Evolutionary conservation across 2,329 filamentous ascomycete species (phyloP).

Genomic region (Aspergillus tamarii): DNA sequence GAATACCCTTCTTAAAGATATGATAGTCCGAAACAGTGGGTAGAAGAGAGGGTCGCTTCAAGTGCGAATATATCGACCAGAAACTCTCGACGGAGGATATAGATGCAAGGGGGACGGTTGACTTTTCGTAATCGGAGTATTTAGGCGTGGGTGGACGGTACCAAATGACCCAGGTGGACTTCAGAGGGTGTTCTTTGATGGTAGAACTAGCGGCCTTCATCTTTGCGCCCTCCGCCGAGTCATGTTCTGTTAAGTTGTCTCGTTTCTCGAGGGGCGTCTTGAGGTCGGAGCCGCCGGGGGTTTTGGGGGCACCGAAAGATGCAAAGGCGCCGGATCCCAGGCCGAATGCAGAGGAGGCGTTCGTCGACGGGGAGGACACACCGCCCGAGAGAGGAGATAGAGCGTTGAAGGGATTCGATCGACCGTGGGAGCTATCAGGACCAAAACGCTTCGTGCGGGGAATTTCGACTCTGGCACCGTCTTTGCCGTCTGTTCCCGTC

Average conservation of each 20-base stretch:
- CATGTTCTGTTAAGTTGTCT: conserved; percentile 53
- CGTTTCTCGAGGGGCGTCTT: conserved; percentile 67
- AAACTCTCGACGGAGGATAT: conserved; percentile 87
- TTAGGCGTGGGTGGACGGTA: conserved; percentile 96
- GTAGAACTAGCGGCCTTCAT: conserved; percentile 45
- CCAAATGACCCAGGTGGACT: conserved; percentile 94
- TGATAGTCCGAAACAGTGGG: conserved; percentile 97
- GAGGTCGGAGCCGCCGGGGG: conserved; percentile 78
- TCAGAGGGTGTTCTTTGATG: conserved; percentile 63
- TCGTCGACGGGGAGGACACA: conserved; percentile 73
- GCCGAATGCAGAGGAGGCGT: conserved; percentile 86
- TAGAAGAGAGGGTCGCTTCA: conserved; percentile 84
- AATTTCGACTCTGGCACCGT: conserved; percentile 59
- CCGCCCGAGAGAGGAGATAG: conserved; percentile 71
- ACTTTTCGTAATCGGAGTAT: conserved; percentile 98
- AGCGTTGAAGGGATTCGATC: conserved; percentile 76
- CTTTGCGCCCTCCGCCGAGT: conserved; percentile 30
- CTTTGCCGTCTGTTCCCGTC: conserved; percentile 60
- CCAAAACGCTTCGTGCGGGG: conserved; percentile 76
- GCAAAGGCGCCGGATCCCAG: conserved; percentile 94
- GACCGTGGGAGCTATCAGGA: conserved; percentile 72
- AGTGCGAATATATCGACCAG: conserved; percentile 83
- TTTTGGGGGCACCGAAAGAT: conserved; percentile 93
- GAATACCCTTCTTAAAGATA: conserved; percentile 93
- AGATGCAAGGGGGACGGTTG: conserved; percentile 80